These are phyloP conservation scores for Hemileia vastatrix DNA, from an alignment of 1,284 basidiomycete species.

Conservation along the genomic window DNA sequence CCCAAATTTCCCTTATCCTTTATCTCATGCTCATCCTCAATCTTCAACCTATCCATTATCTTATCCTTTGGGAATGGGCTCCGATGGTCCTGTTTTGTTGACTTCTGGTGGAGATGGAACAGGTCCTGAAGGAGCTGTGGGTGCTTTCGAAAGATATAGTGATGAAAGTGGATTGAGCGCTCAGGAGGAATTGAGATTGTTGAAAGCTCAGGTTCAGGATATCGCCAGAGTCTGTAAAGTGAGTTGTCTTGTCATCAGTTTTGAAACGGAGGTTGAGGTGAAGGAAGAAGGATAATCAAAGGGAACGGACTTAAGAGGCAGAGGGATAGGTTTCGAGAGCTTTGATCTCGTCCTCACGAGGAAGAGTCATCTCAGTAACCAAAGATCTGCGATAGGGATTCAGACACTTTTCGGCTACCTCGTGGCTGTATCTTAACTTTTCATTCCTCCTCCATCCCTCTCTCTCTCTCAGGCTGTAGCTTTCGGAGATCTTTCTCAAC, in stretches of 20 bases:
- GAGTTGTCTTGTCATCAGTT: slow-evolving; percentile 8
- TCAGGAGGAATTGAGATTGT: slow-evolving; percentile 65
- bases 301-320: not conserved
- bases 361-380: too few relatives aligned
- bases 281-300: not conserved
- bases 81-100: slow-evolving; percentile 38
- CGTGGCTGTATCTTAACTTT: not conserved
- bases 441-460: not conserved
- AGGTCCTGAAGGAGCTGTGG: slow-evolving; percentile 34
- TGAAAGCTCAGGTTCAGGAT: slow-evolving; percentile 83
- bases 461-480: slow-evolving; percentile 61
- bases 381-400: too few relatives aligned
- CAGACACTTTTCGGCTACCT: too few relatives aligned
- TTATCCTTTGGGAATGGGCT: slow-evolving; percentile 40
- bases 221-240: slow-evolving; percentile 80
- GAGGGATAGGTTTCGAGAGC: too few relatives aligned
- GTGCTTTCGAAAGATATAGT: slow-evolving; percentile 38
- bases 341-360: too few relatives aligned
- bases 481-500: slow-evolving; percentile 82
- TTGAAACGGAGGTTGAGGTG: not conserved
- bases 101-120: slow-evolving; percentile 21
- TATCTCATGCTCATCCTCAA: slow-evolving; percentile 38
- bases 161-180: slow-evolving; percentile 45
- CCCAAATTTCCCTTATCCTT: slow-evolving; percentile 35
- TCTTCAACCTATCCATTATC: slow-evolving; percentile 39